Percentiles rank a stretch among this genome's conserved stretches.
Evolutionary conservation across 2,329 filamentous ascomycete species (phyloP).

Genomic region (Colletotrichum orchidophilum): DNA sequence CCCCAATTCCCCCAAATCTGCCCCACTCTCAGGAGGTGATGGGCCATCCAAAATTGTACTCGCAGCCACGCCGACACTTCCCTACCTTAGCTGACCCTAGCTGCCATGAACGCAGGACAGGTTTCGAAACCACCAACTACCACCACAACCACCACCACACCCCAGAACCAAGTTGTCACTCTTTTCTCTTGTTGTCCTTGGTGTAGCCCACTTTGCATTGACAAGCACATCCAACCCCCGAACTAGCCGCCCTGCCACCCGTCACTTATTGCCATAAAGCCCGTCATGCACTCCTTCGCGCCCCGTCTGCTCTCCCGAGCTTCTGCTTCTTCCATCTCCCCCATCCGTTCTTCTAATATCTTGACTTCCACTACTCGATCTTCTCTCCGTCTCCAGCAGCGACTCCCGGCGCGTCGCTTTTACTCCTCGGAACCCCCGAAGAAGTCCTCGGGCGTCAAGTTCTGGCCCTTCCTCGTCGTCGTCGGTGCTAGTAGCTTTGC

Average conservation of each 20-base stretch:
- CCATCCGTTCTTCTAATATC: constrained; percentile 8
- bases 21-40: neutral
- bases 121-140: constrained; percentile 6
- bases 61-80: neutral
- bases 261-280: neutral
- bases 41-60: neutral
- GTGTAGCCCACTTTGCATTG: constrained; percentile 15
- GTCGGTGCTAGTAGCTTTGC: constrained; percentile 58
- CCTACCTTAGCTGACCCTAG: neutral
- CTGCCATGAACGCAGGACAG: neutral
- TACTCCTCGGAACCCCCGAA: constrained; percentile 54
- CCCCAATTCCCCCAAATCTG: neutral
- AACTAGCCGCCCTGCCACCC: neutral
- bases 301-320: constrained; percentile 20
- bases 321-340: constrained; percentile 1
- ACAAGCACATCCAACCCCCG: neutral
- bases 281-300: constrained; percentile 12
- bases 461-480: constrained; percentile 66
- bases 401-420: constrained; percentile 38
- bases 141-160: neutral
- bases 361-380: neutral
- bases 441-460: constrained; percentile 56
- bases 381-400: constrained; percentile 17
- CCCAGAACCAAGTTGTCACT: constrained; percentile 1
- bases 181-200: constrained; percentile 2